phyloP scores from a whole-genome alignment of 2,329 filamentous ascomycete species.

The Berkeleyomyces rouxiae region DNA sequence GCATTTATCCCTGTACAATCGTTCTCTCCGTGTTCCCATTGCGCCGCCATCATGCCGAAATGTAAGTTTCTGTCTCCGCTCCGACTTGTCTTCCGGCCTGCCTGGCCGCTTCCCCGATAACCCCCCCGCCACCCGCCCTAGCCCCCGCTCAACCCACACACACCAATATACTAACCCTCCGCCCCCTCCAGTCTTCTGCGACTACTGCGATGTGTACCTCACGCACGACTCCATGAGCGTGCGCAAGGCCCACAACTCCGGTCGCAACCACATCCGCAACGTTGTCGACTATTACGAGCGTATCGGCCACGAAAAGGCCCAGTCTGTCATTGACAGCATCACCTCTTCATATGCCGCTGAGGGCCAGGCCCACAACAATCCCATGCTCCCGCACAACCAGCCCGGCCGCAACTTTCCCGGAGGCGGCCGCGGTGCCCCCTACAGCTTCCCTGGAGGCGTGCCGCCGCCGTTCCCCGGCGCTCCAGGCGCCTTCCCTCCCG shows the following conservation, averaged over 20 bases:
- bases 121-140: too few relatives aligned
- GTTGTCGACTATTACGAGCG: conserved; percentile 98
- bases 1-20: background rate
- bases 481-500: conserved; percentile 25
- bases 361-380: conserved; percentile 74
- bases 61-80: background rate
- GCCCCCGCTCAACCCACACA: too few relatives aligned
- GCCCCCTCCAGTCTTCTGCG: conserved; percentile 29
- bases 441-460: conserved; percentile 23
- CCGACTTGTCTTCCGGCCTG: background rate
- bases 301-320: conserved; percentile 97
- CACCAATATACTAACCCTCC: conserved; percentile 21
- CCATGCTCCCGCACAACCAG: conserved; percentile 59
- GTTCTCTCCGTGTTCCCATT: conserved; percentile 11
- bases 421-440: conserved; percentile 20
- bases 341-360: conserved; percentile 90
- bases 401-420: conserved; percentile 32
- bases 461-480: conserved; percentile 20
- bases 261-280: conserved; percentile 91
- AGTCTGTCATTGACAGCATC: conserved; percentile 96
- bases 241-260: conserved; percentile 94
- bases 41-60: conserved; percentile 9
- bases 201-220: conserved; percentile 99
- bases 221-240: conserved; percentile 99
- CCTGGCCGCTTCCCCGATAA: conserved; percentile 16